Conservation (phyloP, 2,329 filamentous ascomycete genomes). For the Penicillium concentricum region DNA sequence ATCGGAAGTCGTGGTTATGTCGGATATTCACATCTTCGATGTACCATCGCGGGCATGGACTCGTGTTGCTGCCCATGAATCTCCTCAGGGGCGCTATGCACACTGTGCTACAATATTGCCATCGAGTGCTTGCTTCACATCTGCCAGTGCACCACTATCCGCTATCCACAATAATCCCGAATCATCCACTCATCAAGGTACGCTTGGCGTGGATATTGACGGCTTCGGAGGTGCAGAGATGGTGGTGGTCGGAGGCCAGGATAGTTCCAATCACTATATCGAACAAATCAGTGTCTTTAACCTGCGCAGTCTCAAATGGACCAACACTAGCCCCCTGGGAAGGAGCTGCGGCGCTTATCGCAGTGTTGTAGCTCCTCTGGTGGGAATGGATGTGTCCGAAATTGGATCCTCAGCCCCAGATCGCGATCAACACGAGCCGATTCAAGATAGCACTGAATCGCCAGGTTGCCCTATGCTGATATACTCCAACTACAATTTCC, state of each 20-base stretch:
- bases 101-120: conserved; percentile 93
- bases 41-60: conserved; percentile 81
- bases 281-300: conserved; percentile 99
- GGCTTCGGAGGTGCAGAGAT: conserved; percentile 92
- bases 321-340: conserved; percentile 78
- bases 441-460: conserved; percentile 25
- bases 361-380: conserved; percentile 84
- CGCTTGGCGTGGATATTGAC: conserved; percentile 84
- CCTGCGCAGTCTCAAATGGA: conserved; percentile 91
- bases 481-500: conserved; percentile 98
- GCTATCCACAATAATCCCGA: conserved; percentile 88
- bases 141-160: conserved; percentile 76
- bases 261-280: conserved; percentile 97
- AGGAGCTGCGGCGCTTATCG: conserved; percentile 95
- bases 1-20: conserved; percentile 93
- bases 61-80: conserved; percentile 73
- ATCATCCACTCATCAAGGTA: conserved; percentile 79
- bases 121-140: conserved; percentile 83
- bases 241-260: conserved; percentile 94
- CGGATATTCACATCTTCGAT: conserved; percentile 94
- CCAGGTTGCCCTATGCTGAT: conserved; percentile 76
- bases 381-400: conserved; percentile 45
- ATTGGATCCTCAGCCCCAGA: conserved; percentile 45
- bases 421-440: conserved; percentile 36
- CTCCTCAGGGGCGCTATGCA: conserved; percentile 91